Base-by-base conservation (phyloP, 148 eudicot genomes). In the Rhododendron mucronatum region DNA sequence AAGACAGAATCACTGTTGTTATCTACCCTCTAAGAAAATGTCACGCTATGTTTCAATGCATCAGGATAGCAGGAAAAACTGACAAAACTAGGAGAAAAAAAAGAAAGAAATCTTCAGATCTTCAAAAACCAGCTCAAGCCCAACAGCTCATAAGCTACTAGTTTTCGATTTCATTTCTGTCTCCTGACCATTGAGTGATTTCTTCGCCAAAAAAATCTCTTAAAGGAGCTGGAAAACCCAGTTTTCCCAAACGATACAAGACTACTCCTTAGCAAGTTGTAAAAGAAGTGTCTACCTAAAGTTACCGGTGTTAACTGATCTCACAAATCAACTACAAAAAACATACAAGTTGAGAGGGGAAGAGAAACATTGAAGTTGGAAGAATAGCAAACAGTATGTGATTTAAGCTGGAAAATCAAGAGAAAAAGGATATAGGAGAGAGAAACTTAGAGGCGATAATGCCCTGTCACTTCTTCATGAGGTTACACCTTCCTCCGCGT, bases 261-360 rank as follows among this genome's bases (percentile, higher is more conserved):
- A 44, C 55, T 47, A 78, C 55, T 78, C 48, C 12, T 23, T 21
- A 78, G 12, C 74, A 26, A 26, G 74, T 67, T 44, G 81, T 45
- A 44, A 41, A 41, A 78, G 81, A 39, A 78, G 81, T 23, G 28
- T 23, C 57, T 7, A 78, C 33, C 53, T 41, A 18, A 77, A 39
- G 12, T 77, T 11, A 41, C 26, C 3, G 15, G 57, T 14, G 80
- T 44, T 21, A 41, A 18, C 30, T 47, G 35, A 79, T 79, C 82
- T 79, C 39, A 77, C 50, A 77, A 77, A 77, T 77, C 80, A 77
- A 77, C 80, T 41, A 23, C 55, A 45, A 47, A 6, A 50, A 78
- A 12, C 81, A 47, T 3, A 23, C 7, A n/a, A 78, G 47, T 37
- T 39, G 79, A 75, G 79, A 75, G 48, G n/a, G 78, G 48, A 37